Conservation (phyloP, 129 eudicot species). For the Flaveria robusta region DNA sequence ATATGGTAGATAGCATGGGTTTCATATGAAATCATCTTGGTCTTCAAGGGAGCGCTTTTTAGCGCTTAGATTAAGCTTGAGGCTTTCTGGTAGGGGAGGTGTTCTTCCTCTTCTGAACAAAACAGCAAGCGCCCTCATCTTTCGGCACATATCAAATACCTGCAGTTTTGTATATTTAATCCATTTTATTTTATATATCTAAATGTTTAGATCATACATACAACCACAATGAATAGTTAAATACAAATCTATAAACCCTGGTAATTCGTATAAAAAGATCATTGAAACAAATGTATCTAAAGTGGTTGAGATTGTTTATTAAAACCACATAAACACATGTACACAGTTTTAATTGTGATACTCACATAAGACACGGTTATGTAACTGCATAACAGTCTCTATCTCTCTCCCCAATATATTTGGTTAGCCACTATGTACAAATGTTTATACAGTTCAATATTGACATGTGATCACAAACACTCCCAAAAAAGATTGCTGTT, state of each 20-base stretch:
- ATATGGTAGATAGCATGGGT: background rate
- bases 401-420: too few species aligned
- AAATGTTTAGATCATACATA: background rate
- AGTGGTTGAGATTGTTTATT: background rate
- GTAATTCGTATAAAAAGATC: background rate
- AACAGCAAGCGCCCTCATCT: conserved; percentile 90
- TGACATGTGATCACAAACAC: background rate
- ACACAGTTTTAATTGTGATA: too few species aligned
- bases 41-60: conserved; percentile 98
- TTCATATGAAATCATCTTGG: conserved; percentile 48
- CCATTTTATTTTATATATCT: background rate
- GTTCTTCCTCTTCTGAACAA: conserved; percentile 86
- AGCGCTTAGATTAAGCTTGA: conserved; percentile 80
- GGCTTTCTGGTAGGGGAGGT: conserved; percentile 93
- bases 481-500: background rate
- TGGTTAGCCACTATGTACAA: background rate
- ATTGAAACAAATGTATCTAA: background rate
- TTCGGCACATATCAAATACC: conserved; percentile 91
- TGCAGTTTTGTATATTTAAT: conserved; percentile 27
- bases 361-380: too few species aligned
- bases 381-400: background rate
- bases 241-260: background rate
- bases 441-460: background rate
- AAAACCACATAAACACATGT: too few species aligned
- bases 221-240: background rate